Evolutionary conservation across 1,284 basidiomycete genomes (phyloP).

Genomic region (Fistulinella staudtii): DNA sequence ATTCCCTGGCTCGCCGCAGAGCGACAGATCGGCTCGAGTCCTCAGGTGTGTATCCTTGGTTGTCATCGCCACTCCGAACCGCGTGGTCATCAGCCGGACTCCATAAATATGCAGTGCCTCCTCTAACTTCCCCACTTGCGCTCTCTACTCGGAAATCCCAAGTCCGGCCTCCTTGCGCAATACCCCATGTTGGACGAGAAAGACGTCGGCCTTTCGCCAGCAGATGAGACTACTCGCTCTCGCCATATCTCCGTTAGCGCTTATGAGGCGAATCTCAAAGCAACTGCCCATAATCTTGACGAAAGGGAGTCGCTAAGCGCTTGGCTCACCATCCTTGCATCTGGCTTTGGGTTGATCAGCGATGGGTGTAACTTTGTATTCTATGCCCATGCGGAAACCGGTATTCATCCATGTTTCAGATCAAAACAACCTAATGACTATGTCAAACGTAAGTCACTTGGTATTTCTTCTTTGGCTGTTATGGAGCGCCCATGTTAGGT

Average conservation of each 20-base stretch:
- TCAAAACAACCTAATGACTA: conserved; percentile 68
- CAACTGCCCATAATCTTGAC: conserved; percentile 23
- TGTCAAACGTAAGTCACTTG: conserved; percentile 48
- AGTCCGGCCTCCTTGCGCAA: neutral
- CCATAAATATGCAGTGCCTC: conserved; percentile 20
- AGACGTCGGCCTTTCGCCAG: conserved; percentile 9
- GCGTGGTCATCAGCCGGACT: conserved; percentile 1
- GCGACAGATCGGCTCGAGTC: neutral
- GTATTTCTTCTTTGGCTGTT: neutral
- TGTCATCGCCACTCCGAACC: conserved; percentile 7
- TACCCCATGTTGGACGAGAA: conserved; percentile 27
- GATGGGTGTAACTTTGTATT: conserved; percentile 55
- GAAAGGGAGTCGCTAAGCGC: conserved; percentile 47
- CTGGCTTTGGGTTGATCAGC: conserved; percentile 64
- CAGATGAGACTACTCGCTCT: conserved; percentile 4
- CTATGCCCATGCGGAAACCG: neutral
- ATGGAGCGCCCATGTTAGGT: conserved; percentile 38
- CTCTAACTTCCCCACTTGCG: neutral
- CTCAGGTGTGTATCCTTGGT: conserved; percentile 1
- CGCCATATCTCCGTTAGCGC: conserved; percentile 21
- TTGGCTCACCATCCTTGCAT: conserved; percentile 59
- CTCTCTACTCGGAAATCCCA: neutral
- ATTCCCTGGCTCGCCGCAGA: too few relatives aligned
- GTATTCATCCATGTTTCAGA: conserved; percentile 37
- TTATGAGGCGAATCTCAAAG: conserved; percentile 26